Evolutionary conservation across 495 filamentous ascomycete genomes (phyloP), one percentile per base, ranked within the genome.

Genomic region (Neurospora sp.): DNA sequence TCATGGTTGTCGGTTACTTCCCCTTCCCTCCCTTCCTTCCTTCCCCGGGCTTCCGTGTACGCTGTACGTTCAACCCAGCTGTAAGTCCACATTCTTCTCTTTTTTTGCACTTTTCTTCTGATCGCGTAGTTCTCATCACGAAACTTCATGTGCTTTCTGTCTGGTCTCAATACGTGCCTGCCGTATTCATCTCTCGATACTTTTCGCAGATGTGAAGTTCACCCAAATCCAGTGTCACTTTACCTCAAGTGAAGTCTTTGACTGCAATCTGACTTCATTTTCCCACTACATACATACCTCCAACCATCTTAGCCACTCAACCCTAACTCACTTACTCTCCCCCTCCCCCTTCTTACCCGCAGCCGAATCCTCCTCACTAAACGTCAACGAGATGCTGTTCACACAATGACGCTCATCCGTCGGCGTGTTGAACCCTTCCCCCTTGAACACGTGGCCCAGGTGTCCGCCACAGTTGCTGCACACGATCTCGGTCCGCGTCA

Each of bases 381-480:
- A 99, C 72, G 88, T 94, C 84, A 99, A 85, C 81, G 93, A 96
- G 27, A 98, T 82, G 76, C 93, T 96, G 80, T 99, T 99, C 70
- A 99, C 96, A 81, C 96, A 99, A 84, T 99, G 96, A 70, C 96
- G 85, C 89, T 98, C 94, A 81, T 99, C 92, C 69, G 94, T 98
- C 62, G 96, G 94, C 20, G 93, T 98, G 11, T 86, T 80, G 82
- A 90, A 97, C 46, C 94, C 93, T 82, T 99, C 96, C 9, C 96
- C 96, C 86, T 97, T 96, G 79, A 99, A 99, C 42, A 98, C 94
- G 86, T 99, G 96, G 35, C 96, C 96, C 71, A 99, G 81, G 85
- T 99, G 96, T 4, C 96, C 96, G 5, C 96, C 96, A 78, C 96
- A 99, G 82, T 94, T 96, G 71, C 86, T 87, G 83, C 96, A 99